Evolutionary conservation across 2,329 filamentous ascomycete species (phyloP).

Genomic region (Falciphora oryzae): DNA sequence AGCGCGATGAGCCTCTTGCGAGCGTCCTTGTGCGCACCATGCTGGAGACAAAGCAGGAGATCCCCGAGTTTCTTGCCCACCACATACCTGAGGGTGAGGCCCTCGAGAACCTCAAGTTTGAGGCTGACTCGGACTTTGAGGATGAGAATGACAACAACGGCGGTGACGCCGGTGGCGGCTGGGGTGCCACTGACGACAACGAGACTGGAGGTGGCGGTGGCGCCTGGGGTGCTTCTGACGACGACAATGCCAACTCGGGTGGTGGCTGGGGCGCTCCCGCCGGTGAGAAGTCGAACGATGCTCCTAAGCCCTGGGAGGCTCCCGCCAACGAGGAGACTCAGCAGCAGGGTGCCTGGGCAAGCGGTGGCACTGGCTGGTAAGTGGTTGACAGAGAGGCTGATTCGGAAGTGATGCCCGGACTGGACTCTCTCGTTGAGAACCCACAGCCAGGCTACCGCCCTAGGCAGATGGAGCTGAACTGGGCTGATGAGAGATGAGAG

Average conservation of each 20-base stretch:
- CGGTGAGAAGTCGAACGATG: not conserved
- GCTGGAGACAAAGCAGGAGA: constrained; percentile 67
- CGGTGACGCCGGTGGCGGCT: constrained; percentile 26
- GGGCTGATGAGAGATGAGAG: not conserved
- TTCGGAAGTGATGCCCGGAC: not conserved
- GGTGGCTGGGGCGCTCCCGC: not conserved
- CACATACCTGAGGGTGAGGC: constrained; percentile 54
- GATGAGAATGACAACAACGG: constrained; percentile 20
- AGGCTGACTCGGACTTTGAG: constrained; percentile 50
- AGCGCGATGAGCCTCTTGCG: constrained; percentile 67
- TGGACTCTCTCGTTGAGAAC: not conserved
- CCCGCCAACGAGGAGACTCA: not conserved
- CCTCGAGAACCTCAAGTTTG: constrained; percentile 43
- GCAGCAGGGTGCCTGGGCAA: not conserved
- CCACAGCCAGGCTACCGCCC: not conserved
- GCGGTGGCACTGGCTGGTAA: not conserved
- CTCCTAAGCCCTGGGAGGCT: not conserved
- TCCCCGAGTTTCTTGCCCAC: constrained; percentile 75
- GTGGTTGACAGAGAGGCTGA: not conserved
- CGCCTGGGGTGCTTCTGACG: not conserved
- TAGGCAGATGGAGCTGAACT: not conserved
- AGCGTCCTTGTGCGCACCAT: constrained; percentile 73
- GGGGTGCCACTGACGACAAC: constrained; percentile 7
- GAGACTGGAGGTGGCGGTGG: not conserved
- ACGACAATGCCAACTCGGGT: not conserved